Conservation (phyloP, 139 green algal genomes). For the Micractinium conductrix region DNA sequence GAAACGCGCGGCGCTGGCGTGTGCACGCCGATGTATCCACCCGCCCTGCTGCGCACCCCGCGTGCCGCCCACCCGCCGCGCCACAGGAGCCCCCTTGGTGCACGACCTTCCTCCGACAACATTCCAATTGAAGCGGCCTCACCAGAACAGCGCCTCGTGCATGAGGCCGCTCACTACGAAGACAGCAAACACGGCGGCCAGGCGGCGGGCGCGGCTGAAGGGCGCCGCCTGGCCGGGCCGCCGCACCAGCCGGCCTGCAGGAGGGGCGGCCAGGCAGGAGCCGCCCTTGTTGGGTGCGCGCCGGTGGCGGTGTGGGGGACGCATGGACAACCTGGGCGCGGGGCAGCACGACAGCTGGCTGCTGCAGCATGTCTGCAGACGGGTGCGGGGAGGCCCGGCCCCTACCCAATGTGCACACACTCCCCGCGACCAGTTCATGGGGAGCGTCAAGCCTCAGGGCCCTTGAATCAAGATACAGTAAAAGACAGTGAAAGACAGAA, state of each 20-base stretch:
- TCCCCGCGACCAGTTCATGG: too few relatives aligned
- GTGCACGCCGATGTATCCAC: not conserved
- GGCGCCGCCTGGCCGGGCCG: not conserved
- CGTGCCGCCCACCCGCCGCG: too few relatives aligned
- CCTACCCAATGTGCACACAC: too few relatives aligned
- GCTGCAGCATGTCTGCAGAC: not conserved
- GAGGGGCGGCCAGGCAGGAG: too few relatives aligned
- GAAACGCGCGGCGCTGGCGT: not conserved
- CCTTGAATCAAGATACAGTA: too few relatives aligned
- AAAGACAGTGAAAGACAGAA: not conserved
- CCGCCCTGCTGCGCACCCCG: too few relatives aligned
- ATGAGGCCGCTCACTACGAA: not conserved
- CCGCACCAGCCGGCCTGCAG: not conserved
- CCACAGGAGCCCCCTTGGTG: not conserved
- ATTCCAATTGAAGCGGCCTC: not conserved
- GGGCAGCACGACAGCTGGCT: not conserved
- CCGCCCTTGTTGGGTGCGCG: too few relatives aligned
- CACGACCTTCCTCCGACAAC: not conserved
- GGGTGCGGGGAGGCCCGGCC: not conserved
- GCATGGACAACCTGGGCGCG: not conserved
- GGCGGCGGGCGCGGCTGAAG: slow-evolving; percentile 6
- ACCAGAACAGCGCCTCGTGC: slow-evolving; percentile 4
- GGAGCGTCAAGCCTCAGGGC: too few relatives aligned
- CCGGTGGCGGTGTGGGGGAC: not conserved
- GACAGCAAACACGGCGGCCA: not conserved